Evolutionary conservation across 1,284 basidiomycete genomes (phyloP).

Genomic region (Leccinum fuscescens): DNA sequence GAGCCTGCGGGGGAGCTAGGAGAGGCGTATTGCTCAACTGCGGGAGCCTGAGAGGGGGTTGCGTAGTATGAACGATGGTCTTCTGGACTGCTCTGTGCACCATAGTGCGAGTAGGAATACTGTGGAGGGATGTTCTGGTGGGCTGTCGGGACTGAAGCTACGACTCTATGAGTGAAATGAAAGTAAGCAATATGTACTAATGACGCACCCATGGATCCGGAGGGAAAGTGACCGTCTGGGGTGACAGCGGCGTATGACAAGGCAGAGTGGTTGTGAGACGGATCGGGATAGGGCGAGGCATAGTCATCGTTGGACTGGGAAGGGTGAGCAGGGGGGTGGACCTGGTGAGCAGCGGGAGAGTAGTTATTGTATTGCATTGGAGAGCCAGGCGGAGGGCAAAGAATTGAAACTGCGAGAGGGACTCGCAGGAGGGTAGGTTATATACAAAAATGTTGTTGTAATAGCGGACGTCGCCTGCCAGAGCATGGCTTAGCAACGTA

Average conservation of each 20-base stretch:
- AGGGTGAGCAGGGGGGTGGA: constrained; percentile 11
- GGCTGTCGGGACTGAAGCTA: constrained; percentile 14
- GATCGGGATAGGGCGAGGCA: constrained; percentile 23
- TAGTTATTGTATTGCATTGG: constrained; percentile 33
- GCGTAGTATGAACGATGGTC: constrained; percentile 30
- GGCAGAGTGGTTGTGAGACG: constrained; percentile 24
- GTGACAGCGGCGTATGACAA: constrained; percentile 30
- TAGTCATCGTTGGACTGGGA: constrained; percentile 25
- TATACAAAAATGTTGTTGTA: constrained; percentile 35
- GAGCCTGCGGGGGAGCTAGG: constrained; percentile 23
- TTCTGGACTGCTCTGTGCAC: constrained; percentile 22
- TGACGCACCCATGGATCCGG: constrained; percentile 28
- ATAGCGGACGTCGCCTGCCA: constrained; percentile 37
- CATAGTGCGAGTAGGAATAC: constrained; percentile 24
- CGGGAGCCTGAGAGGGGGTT: constrained; percentile 15
- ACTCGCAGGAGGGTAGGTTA: constrained; percentile 22
- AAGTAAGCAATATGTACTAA: neutral
- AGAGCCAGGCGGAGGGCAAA: constrained; percentile 3
- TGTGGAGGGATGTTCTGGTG: constrained; percentile 20
- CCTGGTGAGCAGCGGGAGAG: constrained; percentile 21
- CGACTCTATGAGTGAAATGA: constrained; percentile 11
- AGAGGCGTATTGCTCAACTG: constrained; percentile 23
- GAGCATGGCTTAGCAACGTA: constrained; percentile 37
- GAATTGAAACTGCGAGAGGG: constrained; percentile 11
- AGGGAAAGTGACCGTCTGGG: constrained; percentile 16